These are phyloP conservation scores for Sinapis alba DNA, from an alignment of 441 rosid genomes.

Conservation along the genomic window DNA sequence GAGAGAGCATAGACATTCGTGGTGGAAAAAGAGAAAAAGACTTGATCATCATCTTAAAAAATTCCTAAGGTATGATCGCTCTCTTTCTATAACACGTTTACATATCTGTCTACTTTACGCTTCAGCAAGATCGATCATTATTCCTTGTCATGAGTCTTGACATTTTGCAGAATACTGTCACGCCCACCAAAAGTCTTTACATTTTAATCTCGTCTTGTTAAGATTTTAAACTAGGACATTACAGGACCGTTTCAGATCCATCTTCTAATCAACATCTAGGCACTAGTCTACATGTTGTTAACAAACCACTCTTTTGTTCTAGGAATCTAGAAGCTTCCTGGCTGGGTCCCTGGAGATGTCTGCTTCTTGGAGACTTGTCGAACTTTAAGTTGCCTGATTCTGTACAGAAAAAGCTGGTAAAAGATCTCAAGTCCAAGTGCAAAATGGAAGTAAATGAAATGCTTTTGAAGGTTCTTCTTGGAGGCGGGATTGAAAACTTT, in stretches of 20 bases:
- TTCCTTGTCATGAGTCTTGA: conserved; percentile 3
- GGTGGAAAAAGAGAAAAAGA: conserved; percentile 59
- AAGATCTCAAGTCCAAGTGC: conserved; percentile 69
- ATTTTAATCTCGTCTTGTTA: not conserved
- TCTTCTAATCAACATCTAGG: conserved; percentile 1
- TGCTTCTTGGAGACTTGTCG: conserved; percentile 67
- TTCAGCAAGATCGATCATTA: not conserved
- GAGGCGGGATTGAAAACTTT: conserved; percentile 44
- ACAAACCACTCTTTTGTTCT: conserved; percentile 24
- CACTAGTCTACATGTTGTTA: not conserved
- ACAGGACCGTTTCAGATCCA: conserved; percentile 8
- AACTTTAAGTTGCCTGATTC: conserved; percentile 48
- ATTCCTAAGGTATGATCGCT: conserved; percentile 61
- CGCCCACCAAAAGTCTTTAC: conserved; percentile 1
- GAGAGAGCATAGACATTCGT: conserved; percentile 39
- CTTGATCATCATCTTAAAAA: not conserved
- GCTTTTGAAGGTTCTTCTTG: conserved; percentile 66
- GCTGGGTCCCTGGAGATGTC: conserved; percentile 82
- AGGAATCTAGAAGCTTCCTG: conserved; percentile 86
- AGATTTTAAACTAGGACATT: not conserved
- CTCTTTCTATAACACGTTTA: not conserved
- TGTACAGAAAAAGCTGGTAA: conserved; percentile 55
- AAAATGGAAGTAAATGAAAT: conserved; percentile 64
- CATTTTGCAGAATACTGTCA: conserved; percentile 7
- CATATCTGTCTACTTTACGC: not conserved